Conservation (phyloP, 2,329 filamentous ascomycete genomes). For the Tolypocladium guangdongense region DNA sequence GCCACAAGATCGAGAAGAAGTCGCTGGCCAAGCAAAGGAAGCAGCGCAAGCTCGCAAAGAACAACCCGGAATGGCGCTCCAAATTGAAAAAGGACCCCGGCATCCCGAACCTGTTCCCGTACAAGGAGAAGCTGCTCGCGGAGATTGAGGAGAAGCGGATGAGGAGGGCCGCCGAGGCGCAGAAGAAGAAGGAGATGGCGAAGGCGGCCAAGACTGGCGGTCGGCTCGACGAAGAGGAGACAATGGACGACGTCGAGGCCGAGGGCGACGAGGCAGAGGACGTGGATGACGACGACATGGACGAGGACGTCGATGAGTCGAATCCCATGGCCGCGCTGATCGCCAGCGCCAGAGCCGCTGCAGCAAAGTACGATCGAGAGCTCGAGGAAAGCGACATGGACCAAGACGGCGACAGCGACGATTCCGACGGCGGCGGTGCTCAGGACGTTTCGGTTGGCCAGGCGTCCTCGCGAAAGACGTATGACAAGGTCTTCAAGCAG, state of each 20-base stretch:
- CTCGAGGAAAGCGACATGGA: slow-evolving; percentile 50
- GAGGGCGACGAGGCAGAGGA: slow-evolving; percentile 36
- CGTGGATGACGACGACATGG: slow-evolving; percentile 40
- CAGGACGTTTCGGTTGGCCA: slow-evolving; percentile 39
- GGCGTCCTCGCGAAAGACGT: slow-evolving; percentile 67
- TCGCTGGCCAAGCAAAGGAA: slow-evolving; percentile 87
- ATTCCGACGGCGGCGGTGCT: slow-evolving; percentile 44
- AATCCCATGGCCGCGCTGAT: slow-evolving; percentile 91
- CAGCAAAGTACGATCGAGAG: slow-evolving; percentile 61
- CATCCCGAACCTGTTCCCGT: slow-evolving; percentile 94
- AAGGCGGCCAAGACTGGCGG: slow-evolving; percentile 52
- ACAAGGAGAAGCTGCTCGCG: slow-evolving; percentile 88
- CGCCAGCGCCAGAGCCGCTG: slow-evolving; percentile 70
- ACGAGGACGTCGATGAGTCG: slow-evolving; percentile 52
- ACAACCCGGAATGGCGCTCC: slow-evolving; percentile 94
- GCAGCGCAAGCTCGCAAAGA: slow-evolving; percentile 76
- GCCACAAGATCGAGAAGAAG: slow-evolving; percentile 93
- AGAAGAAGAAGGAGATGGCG: slow-evolving; percentile 59
- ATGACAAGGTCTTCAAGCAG: slow-evolving; percentile 93
- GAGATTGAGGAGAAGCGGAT: slow-evolving; percentile 86
- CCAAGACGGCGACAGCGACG: slow-evolving; percentile 28
- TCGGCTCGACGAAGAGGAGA: slow-evolving; percentile 23
- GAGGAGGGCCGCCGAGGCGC: slow-evolving; percentile 69
- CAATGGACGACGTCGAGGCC: slow-evolving; percentile 34
- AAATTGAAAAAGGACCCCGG: slow-evolving; percentile 96